Evolutionary conservation across 78 protist genomes (phyloP).

Genomic region (Dictyostelium discoideum): DNA sequence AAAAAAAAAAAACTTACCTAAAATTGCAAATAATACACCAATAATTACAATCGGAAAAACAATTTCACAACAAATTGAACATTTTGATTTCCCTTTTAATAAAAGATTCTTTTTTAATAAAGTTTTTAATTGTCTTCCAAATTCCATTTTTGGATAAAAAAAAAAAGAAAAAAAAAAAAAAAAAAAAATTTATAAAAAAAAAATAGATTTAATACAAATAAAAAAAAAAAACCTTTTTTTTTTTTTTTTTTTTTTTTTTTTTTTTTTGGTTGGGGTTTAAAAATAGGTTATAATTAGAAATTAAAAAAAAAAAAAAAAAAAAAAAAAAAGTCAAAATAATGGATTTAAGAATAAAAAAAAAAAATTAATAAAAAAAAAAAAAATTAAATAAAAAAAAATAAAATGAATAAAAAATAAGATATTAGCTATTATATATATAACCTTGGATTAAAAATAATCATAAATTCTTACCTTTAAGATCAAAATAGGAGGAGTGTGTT

Average conservation of each 20-base stretch:
- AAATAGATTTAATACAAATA: too few species aligned
- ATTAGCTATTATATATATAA: not conserved
- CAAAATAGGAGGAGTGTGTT: not conserved
- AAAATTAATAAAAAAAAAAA: too few species aligned
- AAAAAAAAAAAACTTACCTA: constrained; percentile 26
- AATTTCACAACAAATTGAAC: constrained; percentile 48
- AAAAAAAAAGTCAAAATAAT: too few species aligned
- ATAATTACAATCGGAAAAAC: constrained; percentile 36
- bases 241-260: too few species aligned
- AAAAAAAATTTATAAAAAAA: not conserved
- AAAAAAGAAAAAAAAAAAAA: not conserved
- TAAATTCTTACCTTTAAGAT: not conserved
- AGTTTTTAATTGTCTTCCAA: constrained; percentile 10
- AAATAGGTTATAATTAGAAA: too few species aligned
- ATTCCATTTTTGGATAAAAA: not conserved
- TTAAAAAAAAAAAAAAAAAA: too few species aligned
- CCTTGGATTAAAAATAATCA: not conserved
- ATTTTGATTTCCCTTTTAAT: constrained; percentile 29
- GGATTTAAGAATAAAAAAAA: not conserved
- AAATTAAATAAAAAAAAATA: too few species aligned
- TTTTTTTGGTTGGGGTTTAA: too few species aligned
- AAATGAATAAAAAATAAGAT: not conserved
- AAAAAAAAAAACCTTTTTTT: too few species aligned
- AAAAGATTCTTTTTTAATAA: constrained; percentile 30
- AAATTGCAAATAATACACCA: constrained; percentile 22